Base-by-base conservation (phyloP, 257 asterid genomes). In the Jasminum sambac region DNA sequence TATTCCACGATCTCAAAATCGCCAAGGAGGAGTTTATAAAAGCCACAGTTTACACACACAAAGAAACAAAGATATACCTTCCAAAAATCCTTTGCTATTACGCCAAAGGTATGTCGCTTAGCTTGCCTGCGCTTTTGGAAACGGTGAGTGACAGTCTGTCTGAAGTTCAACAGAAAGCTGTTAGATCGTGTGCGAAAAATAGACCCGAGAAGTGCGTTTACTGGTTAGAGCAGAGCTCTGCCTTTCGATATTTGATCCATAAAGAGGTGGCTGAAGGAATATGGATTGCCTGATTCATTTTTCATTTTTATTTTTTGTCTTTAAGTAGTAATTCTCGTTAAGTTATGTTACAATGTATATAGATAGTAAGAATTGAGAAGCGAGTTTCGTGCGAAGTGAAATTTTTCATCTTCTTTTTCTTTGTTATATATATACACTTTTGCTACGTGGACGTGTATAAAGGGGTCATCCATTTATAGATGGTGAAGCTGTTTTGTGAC, bases 61-160 rank as follows among this genome's bases (percentile, higher is more conserved):
- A 87, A 75, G 89, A 87, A 75, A 79, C 84, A 43, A 87, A 85
- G 86, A 68, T 90, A 26, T 77, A 78, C 82, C 84, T 93, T 39
- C 98, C 98, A 1, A 90, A 84, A 76, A 82, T 86, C 74, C 61
- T 87, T 68, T 71, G 79, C 48, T 69, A 83, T 64, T 93, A 76
- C 76, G 97, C 87, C 36, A 93, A 85, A 76, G 98, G 87, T 52
- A 88, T 86, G 94, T 84, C 96, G 24, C 76, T 93, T n/a, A 70
- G 81, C 75, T 78, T 71, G 79, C 43, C 83, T 24, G 88, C 74
- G 11, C 82, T 93, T 64, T 43, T 93, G 63, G 85, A 89, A 73
- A 80, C 70, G 24, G 87, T 87, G 17, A 70, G 82, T 10, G 86
- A 57, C 52, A 82, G 85, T 79, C 81, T 93, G 24, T 76, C 88